Percentiles rank a stretch among this genome's conserved stretches.
Evolutionary conservation across 2,329 filamentous ascomycete genomes (phyloP).

Genomic region (Colletotrichum truncatum): DNA sequence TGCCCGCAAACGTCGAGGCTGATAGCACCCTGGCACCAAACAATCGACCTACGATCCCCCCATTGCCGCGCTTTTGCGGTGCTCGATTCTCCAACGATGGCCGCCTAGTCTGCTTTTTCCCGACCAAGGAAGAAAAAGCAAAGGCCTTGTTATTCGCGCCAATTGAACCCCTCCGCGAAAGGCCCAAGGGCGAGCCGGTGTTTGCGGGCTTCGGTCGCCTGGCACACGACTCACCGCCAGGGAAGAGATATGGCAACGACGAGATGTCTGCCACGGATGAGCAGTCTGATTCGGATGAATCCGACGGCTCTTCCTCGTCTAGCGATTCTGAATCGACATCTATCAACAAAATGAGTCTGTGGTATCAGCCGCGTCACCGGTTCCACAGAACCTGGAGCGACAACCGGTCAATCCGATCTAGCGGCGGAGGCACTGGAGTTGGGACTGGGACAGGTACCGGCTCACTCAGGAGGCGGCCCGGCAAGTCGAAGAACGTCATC

Average conservation of each 20-base stretch:
- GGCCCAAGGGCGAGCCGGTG: constrained; percentile 61
- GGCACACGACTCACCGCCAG: constrained; percentile 58
- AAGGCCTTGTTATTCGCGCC: constrained; percentile 58
- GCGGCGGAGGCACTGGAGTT: constrained; percentile 66
- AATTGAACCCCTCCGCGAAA: constrained; percentile 55
- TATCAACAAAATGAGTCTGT: constrained; percentile 65
- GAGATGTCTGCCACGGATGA: constrained; percentile 62
- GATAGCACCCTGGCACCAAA: constrained; percentile 62
- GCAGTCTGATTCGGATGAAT: constrained; percentile 59
- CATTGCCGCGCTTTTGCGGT: constrained; percentile 66
- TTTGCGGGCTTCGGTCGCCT: constrained; percentile 68
- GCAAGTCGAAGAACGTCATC: constrained; percentile 73
- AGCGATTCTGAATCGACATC: constrained; percentile 72
- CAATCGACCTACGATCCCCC: constrained; percentile 63
- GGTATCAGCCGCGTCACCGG: constrained; percentile 62
- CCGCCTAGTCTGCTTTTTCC: constrained; percentile 73
- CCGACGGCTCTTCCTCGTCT: constrained; percentile 58
- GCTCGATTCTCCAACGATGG: constrained; percentile 71
- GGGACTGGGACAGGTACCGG: constrained; percentile 59
- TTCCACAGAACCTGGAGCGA: constrained; percentile 66
- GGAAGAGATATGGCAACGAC: constrained; percentile 56
- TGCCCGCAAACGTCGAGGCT: constrained; percentile 62
- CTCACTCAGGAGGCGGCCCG: constrained; percentile 53
- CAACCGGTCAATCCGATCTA: constrained; percentile 66
- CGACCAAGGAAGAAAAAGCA: constrained; percentile 71